phyloP scores from a whole-genome alignment of 306 rosid genomes.

The Castanea sativa region DNA sequence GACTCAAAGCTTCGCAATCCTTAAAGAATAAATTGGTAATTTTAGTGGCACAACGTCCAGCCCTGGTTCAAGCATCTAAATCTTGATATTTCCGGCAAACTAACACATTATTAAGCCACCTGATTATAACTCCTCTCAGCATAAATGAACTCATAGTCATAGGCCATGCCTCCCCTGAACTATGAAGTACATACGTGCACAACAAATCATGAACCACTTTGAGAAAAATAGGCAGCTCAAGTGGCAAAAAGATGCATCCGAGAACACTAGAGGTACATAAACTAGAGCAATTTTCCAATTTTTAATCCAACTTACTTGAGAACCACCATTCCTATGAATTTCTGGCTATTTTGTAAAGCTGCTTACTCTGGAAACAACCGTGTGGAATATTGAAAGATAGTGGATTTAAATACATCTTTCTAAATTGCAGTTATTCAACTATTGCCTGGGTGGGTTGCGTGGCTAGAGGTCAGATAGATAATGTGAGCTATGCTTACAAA shows the following conservation, averaged over 20 bases:
- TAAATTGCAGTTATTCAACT: constrained; percentile 64
- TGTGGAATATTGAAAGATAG: neutral
- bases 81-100: neutral
- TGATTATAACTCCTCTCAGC: neutral
- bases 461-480: constrained; percentile 44
- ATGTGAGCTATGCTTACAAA: constrained; percentile 79
- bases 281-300: no score
- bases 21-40: neutral
- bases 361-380: neutral
- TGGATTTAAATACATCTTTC: neutral
- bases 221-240: no score
- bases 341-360: neutral
- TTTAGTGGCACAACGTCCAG: neutral
- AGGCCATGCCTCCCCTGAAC: neutral
- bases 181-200: neutral
- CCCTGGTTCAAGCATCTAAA: neutral
- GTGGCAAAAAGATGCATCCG: no score
- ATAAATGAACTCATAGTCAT: neutral
- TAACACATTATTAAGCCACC: neutral
- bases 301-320: no score
- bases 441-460: constrained; percentile 86
- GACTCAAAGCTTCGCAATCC: neutral
- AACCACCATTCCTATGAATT: no score
- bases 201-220: no score
- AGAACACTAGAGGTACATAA: no score